Conservation (phyloP, 805 yeast genomes). For the Hanseniaspora occidentalis region DNA sequence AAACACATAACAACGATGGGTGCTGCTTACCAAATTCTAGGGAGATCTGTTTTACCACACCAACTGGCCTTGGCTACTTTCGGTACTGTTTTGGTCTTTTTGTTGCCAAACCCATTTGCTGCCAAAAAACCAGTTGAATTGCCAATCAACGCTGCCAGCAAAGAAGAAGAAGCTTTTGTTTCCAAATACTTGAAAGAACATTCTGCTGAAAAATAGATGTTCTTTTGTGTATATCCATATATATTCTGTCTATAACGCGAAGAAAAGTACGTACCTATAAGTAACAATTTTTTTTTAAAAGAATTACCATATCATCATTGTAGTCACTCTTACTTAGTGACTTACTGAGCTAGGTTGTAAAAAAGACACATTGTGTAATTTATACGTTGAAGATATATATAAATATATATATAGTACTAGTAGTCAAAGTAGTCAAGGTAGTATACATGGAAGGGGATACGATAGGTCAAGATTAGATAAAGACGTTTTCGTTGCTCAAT, state of each 20-base stretch:
- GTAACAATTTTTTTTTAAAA: no score
- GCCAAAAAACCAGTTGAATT: not conserved
- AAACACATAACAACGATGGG: not conserved
- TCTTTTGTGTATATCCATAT: not conserved
- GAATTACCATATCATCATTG: no score
- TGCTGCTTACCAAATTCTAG: not conserved
- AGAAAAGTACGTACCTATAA: no score
- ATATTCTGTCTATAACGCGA: no score
- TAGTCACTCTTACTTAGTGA: no score
- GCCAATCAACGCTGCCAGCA: not conserved
- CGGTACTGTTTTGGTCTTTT: not conserved
- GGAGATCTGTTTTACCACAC: not conserved
- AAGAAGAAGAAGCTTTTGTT: constrained; percentile 1
- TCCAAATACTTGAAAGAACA: not conserved
- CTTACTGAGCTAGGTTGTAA: not conserved
- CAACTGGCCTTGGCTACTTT: constrained; percentile 1
- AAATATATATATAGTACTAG: not conserved
- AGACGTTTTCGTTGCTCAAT: constrained; percentile 62
- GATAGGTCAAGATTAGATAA: constrained; percentile 30
- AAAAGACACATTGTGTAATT: not conserved
- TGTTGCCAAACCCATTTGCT: not conserved
- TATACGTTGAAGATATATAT: not conserved
- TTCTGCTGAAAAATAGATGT: not conserved
- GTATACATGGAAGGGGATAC: not conserved
- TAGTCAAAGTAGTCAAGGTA: not conserved